A percentile compares a stretch with the other conserved stretches of the same genome.
phyloP scores from a whole-genome alignment of 495 filamentous ascomycete species.

The Cenococcum geophilum region DNA sequence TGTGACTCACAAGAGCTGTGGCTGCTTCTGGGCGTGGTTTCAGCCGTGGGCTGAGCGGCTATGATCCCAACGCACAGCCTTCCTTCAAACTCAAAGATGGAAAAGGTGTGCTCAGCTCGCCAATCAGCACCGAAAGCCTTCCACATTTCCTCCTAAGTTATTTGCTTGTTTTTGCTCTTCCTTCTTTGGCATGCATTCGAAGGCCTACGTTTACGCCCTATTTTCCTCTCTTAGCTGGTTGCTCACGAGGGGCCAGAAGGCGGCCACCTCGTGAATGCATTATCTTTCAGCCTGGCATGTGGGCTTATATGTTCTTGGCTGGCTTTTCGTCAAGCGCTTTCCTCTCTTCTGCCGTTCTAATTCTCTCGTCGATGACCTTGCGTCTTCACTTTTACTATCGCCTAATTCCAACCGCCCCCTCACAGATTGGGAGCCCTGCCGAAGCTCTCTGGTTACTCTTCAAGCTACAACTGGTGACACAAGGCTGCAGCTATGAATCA shows the following conservation, averaged over 20 bases:
- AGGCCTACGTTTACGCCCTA: neutral
- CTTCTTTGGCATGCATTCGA: neutral
- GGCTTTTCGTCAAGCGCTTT: too few relatives aligned
- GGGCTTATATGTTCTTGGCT: neutral
- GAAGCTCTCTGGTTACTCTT: neutral
- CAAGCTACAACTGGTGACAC: neutral
- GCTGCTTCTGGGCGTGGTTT: neutral
- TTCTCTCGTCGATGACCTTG: neutral
- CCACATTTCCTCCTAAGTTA: too few relatives aligned
- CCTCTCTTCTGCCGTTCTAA: neutral
- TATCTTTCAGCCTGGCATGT: neutral
- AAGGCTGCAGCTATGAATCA: constrained; percentile 1
- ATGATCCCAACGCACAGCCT: neutral
- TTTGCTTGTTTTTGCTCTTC: too few relatives aligned
- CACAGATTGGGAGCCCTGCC: neutral
- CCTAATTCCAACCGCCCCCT: neutral
- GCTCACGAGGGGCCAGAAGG: neutral
- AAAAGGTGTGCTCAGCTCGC: neutral
- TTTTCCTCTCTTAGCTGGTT: neutral
- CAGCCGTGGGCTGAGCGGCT: neutral
- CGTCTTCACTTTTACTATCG: neutral
- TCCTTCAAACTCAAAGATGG: neutral
- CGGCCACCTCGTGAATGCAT: neutral
- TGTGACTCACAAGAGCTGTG: neutral
- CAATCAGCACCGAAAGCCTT: neutral